Evolutionary conservation across 352 stramenopile species (phyloP), one percentile per base, ranked within the genome.

Genomic region (Phytophthora capsici): DNA sequence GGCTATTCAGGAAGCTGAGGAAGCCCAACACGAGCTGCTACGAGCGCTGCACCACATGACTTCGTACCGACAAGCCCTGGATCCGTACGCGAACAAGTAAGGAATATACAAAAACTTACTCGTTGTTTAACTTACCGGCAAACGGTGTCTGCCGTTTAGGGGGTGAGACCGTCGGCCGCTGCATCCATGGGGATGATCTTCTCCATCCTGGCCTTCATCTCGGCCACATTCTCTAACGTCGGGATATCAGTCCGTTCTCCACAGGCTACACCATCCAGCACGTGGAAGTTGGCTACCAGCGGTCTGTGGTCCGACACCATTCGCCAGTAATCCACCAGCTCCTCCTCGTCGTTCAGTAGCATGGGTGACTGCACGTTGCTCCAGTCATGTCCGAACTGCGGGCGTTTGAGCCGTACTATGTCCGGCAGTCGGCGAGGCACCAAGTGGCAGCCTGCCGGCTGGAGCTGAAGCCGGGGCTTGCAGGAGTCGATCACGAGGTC

Each of bases 251-350:
- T 40, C 20, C 34, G 20, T 13, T 53, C 36, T 16, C 58, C 64
- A 53, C 44, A 51, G 19, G 22, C 20, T 1, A 49, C 37, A 13
- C 46, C 49, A 28, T 77, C 66, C 44, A 70, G 41, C 50, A 90
- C 65, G 25, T 90, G 66, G 45, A 92, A 92, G n/a, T 61, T 76
- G 19, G 81, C 77, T 25, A 92, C 79, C 3, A 92, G 72, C 37
- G 84, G 84, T 1, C 84, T 75, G 66, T 92, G 84, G 63, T 92
- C 83, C 48, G 87, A 95, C 41, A 95, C 78, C 67, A 94, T 78
- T 25, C 83, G 76, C 87, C 87, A 95, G 53, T 93, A 94, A 63
- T 95, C 80, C 48, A 95, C 84, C 45, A 90, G 70, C 50, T 77
- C 72, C 51, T 89, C 63, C 22, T 90, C 80, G 32, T 89, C 78